Evolutionary conservation across 2,329 filamentous ascomycete genomes (phyloP).

Genomic region (Fusarium miscanthi): DNA sequence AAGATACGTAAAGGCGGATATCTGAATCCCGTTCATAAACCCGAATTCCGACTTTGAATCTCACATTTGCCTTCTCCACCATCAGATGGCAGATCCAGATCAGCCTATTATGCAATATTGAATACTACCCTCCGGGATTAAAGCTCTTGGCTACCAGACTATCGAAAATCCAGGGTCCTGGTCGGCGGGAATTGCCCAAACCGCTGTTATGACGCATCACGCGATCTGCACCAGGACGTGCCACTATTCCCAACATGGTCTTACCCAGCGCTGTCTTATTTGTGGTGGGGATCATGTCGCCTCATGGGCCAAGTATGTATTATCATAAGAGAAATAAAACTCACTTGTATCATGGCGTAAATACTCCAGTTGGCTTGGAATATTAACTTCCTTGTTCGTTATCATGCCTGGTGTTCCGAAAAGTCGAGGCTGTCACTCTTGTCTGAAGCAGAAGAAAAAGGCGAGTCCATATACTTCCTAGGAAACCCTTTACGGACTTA

Average conservation of each 20-base stretch:
- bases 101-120: background rate
- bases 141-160: accelerated
- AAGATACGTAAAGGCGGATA: accelerated
- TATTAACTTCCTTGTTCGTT: background rate
- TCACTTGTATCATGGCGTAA: accelerated
- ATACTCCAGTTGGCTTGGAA: accelerated
- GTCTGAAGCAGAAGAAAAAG: slow-evolving; percentile 65
- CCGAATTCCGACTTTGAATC: background rate
- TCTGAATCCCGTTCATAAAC: accelerated
- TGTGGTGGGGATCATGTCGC: background rate
- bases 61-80: background rate
- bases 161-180: background rate
- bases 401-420: slow-evolving; percentile 63
- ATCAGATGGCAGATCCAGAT: background rate
- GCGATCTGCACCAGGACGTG: slow-evolving; percentile 2
- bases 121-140: accelerated
- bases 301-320: background rate
- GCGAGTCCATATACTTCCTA: slow-evolving; percentile 42
- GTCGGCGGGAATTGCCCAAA: background rate
- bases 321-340: background rate
- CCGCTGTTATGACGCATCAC: background rate
- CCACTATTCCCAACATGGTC: slow-evolving; percentile 21
- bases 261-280: slow-evolving; percentile 8
- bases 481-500: background rate
- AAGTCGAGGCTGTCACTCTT: slow-evolving; percentile 60